Base-by-base conservation (phyloP, 2,329 filamentous ascomycete genomes). In the Colletotrichum navitas region DNA sequence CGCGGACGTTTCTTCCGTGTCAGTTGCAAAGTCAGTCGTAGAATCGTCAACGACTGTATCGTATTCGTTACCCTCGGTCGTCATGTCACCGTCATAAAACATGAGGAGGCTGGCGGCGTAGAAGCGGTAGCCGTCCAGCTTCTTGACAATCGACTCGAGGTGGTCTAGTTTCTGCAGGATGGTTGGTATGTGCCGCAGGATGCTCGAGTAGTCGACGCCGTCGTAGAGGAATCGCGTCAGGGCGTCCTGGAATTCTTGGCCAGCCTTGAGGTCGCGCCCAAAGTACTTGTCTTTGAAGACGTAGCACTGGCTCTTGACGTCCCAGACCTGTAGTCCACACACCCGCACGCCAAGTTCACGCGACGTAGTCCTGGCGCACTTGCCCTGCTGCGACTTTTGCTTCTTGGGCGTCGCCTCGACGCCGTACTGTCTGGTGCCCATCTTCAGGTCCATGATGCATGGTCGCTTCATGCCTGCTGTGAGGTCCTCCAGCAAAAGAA, bases 241-340 rank as follows among this genome's bases (percentile, higher is more conserved):
- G 0, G 95, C 95, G 71, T 92, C 90, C 78, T 97, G 93, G 77
- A 99, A 98, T 78, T 98, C 94, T 3, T 88, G 86, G 2, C 96
- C 96, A 3, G 93, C 94, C 80, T 95, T 95, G 43, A 99, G 85
- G 76, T 94, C 90, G 65, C 96, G 92, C 1, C 96, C 96, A 79
- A 94, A 97, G 81, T 99, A 99, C 82, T 99, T 99, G 87, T 99
- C 96, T 79, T 97, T 93, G 79, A 98, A 99, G n/a, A 95, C 86
- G 78, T 97, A 98, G 58, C 89, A 91, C 78, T 97, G 90, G 45
- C 90, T 92, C 74, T 91, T 91, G 29, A 91, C 91, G 78, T 98
- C 95, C 94, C 95, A 99, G 1, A 97, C 94, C 80, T 99, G 96
- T 83, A 99, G 91, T 5, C 96, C 96, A 79, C 96, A 99, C 5